phyloP scores from a whole-genome alignment of 768 basidiomycete genomes.

The Russula abietina region DNA sequence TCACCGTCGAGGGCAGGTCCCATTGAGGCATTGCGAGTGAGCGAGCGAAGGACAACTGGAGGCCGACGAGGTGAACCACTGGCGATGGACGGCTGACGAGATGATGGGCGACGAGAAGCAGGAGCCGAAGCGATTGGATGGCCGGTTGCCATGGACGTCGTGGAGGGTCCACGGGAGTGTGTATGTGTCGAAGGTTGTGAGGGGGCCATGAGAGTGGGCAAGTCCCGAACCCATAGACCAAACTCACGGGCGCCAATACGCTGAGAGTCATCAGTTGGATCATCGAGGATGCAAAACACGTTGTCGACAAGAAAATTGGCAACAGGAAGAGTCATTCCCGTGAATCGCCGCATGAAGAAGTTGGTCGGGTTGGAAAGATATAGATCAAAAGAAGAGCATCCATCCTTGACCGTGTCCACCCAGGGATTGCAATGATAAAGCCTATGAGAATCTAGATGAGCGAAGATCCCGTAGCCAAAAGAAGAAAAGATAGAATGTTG shows the following conservation, averaged over 20 bases:
- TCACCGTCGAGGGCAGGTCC: conserved; percentile 29
- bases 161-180: conserved; percentile 55
- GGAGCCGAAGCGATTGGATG: conserved; percentile 59
- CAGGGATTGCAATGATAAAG: conserved; percentile 98
- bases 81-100: conserved; percentile 53
- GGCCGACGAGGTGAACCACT: conserved; percentile 41
- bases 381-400: conserved; percentile 72
- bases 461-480: conserved; percentile 15
- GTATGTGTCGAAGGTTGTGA: conserved; percentile 31
- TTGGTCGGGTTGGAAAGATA: conserved; percentile 73
- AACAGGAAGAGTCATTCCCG: conserved; percentile 81
- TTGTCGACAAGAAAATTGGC: conserved; percentile 80
- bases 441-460: conserved; percentile 39
- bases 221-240: conserved; percentile 75
- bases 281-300: conserved; percentile 76
- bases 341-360: conserved; percentile 87
- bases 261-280: conserved; percentile 50
- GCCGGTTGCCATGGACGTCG: conserved; percentile 51
- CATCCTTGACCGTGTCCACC: conserved; percentile 85
- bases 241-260: conserved; percentile 80
- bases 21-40: conserved; percentile 61
- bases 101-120: conserved; percentile 64
- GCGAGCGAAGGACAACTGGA: conserved; percentile 45
- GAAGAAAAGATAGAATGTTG: not conserved
- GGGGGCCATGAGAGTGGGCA: conserved; percentile 65